A percentile compares a stretch with the other conserved stretches of the same genome.
phyloP scores from a whole-genome alignment of 75 land plant species.

The Isoetes taiwanensis region DNA sequence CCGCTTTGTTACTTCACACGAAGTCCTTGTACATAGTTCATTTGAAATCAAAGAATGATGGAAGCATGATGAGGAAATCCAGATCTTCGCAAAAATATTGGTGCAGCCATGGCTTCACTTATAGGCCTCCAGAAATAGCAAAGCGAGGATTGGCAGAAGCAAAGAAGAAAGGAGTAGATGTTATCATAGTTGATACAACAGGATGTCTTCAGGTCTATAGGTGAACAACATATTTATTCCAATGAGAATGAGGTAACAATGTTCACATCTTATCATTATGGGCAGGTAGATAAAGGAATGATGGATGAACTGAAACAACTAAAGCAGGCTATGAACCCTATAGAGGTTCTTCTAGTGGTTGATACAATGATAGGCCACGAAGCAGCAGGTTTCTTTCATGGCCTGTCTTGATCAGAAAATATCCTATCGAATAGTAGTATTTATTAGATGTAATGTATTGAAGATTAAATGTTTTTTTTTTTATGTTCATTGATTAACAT shows the following conservation, averaged over 20 bases:
- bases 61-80: too few relatives aligned
- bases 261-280: not conserved
- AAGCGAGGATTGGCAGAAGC: not conserved
- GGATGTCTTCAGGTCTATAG: not conserved
- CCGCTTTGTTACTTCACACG: too few relatives aligned
- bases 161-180: conserved; percentile 5
- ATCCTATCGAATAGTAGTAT: too few relatives aligned
- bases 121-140: conserved; percentile 3
- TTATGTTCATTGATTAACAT: too few relatives aligned
- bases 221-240: not conserved
- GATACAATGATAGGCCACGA: conserved; percentile 3
- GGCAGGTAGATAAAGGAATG: not conserved
- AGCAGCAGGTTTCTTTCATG: conserved; percentile 4
- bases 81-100: too few relatives aligned
- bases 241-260: not conserved
- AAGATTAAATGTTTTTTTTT: too few relatives aligned
- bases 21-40: too few relatives aligned
- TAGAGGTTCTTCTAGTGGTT: not conserved
- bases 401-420: too few relatives aligned
- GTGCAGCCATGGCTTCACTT: too few relatives aligned
- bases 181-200: not conserved
- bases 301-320: conserved; percentile 8
- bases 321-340: not conserved
- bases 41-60: too few relatives aligned
- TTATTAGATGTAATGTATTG: too few relatives aligned